phyloP scores from a whole-genome alignment of 2,329 filamentous ascomycete genomes.

The Fusarium sp. region DNA sequence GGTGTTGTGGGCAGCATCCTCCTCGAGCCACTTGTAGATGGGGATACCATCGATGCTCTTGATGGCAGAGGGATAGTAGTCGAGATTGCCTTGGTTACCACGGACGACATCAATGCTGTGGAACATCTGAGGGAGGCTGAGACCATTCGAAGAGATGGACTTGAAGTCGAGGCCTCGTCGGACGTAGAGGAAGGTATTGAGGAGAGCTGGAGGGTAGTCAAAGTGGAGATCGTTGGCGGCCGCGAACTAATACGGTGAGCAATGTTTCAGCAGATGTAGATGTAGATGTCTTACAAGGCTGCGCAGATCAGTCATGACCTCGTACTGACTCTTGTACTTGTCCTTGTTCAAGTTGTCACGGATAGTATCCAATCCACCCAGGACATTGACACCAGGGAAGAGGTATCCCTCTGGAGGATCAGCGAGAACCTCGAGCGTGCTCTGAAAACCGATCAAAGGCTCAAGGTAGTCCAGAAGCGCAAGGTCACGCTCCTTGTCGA shows the following conservation, averaged over 20 bases:
- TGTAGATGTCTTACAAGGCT: conserved; percentile 35
- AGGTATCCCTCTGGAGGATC: conserved; percentile 42
- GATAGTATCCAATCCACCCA: conserved; percentile 35
- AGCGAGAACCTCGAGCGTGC: conserved; percentile 38
- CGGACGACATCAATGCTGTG: conserved; percentile 26
- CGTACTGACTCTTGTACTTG: conserved; percentile 38
- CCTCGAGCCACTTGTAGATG: conserved; percentile 38
- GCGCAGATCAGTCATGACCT: conserved; percentile 39
- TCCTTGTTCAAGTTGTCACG: conserved; percentile 26
- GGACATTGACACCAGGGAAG: conserved; percentile 37
- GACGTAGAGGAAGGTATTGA: conserved; percentile 33
- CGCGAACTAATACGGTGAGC: conserved; percentile 30
- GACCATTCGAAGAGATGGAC: conserved; percentile 34
- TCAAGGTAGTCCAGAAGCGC: conserved; percentile 37
- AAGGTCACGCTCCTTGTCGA: conserved; percentile 41
- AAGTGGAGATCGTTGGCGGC: conserved; percentile 42
- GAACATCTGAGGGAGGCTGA: conserved; percentile 32
- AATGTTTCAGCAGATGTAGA: not conserved
- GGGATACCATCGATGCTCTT: conserved; percentile 38
- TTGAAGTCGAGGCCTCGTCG: conserved; percentile 31
- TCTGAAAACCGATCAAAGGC: conserved; percentile 37
- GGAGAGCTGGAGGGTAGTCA: conserved; percentile 38
- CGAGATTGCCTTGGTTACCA: conserved; percentile 26
- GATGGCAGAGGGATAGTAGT: conserved; percentile 39
- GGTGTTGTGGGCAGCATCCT: conserved; percentile 30